Percentiles rank a stretch among this genome's conserved stretches.
phyloP scores from a whole-genome alignment of 768 basidiomycete genomes.

The Piloderma croceum region DNA sequence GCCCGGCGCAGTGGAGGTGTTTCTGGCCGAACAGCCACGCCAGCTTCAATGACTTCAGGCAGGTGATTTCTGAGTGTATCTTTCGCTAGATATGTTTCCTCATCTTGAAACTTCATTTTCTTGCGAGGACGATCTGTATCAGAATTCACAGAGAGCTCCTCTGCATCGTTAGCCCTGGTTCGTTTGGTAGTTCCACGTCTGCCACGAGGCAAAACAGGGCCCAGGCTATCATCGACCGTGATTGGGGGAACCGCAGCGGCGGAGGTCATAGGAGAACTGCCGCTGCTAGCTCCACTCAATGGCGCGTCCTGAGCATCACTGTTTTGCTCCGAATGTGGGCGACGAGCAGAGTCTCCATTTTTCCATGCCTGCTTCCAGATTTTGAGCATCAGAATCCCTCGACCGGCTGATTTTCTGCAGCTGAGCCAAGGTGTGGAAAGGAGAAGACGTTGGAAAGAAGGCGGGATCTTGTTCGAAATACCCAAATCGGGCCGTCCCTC shows the following conservation, averaged over 20 bases:
- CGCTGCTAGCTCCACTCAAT: constrained; percentile 24
- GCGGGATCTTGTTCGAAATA: too few relatives aligned
- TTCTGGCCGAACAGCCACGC: constrained; percentile 14
- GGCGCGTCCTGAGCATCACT: constrained; percentile 21
- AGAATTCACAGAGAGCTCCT: neutral
- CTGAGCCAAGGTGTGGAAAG: too few relatives aligned
- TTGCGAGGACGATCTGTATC: constrained; percentile 1
- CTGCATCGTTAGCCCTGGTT: constrained; percentile 2
- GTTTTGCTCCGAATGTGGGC: constrained; percentile 5
- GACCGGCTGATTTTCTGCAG: too few relatives aligned
- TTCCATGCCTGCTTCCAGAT: constrained; percentile 48
- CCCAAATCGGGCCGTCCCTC: too few relatives aligned
- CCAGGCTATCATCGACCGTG: constrained; percentile 6
- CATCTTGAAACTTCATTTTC: neutral
- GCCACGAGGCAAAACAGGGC: neutral
- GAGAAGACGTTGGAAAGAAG: too few relatives aligned
- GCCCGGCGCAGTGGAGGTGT: too few relatives aligned
- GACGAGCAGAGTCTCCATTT: constrained; percentile 20
- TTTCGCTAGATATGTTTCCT: constrained; percentile 11
- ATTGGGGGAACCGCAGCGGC: constrained; percentile 13
- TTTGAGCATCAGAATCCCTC: constrained; percentile 45
- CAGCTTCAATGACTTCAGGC: constrained; percentile 28
- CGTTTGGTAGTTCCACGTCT: constrained; percentile 1
- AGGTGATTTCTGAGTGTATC: constrained; percentile 31
- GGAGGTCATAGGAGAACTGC: constrained; percentile 19